Evolutionary conservation across 1,284 basidiomycete genomes (phyloP), one percentile per base, ranked within the genome.

Genomic region (Austroboletus novae-zelandiae): DNA sequence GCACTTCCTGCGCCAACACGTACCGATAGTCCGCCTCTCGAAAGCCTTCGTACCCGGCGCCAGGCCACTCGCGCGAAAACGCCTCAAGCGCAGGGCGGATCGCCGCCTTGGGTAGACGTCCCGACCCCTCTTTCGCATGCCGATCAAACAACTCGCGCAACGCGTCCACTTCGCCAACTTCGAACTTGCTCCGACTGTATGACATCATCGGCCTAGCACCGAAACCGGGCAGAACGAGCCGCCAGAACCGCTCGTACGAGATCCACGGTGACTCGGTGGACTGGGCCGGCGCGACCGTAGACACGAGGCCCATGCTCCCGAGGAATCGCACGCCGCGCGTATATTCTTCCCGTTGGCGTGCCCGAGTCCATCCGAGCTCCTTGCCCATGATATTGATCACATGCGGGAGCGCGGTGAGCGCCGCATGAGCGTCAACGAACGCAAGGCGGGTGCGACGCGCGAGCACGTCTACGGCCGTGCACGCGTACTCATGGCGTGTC

Each of bases 321-420:
- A 94, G 76, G 72, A 90, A 92, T 36, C 67, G 65, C n/a, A 86
- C 73, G 0, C 81, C 80, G 5, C 77, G 69, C 42, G 74, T 70
- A 57, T 90, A 81, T 71, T 93, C 84, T 44, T 76, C 61, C 53
- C 74, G 69, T 60, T 83, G 79, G 56, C 83, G 77, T 47, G 70
- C 63, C 30, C 71, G 67, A 57, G 80, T 76, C 95, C 95, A 98
- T 29, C 79, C 77, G 18, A 94, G 79, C 68, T 97, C 94, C 47
- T 81, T 80, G 27, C 83, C 81, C 94, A 98, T 97, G 66, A 97
- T 89, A 51, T 94, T 91, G 54, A 97, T 86, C 48, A 98, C 86
- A 36, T 81, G 80, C 2, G 95, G 94, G 51, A 98, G 81, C 1
- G 88, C 82, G 45, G 90, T 84, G 46, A 96, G 80, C 0, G 96